Percentiles rank a stretch among this genome's conserved stretches.
Evolutionary conservation across 495 filamentous ascomycete species (phyloP).

Genomic region (Aeminium ludgeri): DNA sequence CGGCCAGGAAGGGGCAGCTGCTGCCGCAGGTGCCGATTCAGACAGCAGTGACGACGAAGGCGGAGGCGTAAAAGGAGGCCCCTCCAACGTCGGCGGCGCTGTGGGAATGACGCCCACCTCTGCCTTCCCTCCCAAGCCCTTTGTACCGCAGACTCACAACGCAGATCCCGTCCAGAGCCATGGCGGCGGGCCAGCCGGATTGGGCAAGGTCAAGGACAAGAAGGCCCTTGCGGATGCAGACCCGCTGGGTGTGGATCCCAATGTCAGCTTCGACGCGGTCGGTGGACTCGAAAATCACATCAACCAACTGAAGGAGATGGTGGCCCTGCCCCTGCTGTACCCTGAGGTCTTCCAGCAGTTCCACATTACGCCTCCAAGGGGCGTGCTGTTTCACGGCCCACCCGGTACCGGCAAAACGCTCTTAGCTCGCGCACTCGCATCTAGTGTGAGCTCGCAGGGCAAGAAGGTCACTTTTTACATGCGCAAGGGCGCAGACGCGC

Average conservation of each 20-base stretch:
- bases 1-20: conserved; percentile 55
- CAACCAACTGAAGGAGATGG: conserved; percentile 95
- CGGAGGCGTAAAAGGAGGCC: conserved; percentile 20
- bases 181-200: conserved; percentile 59
- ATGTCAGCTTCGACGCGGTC: conserved; percentile 80
- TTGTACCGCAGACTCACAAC: conserved; percentile 46
- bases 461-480: conserved; percentile 97
- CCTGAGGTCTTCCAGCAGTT: conserved; percentile 88
- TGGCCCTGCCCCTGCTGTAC: conserved; percentile 79
- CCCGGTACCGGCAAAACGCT: conserved; percentile 96
- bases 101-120: conserved; percentile 64
- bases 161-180: conserved; percentile 44
- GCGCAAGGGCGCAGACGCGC: conserved; percentile 90
- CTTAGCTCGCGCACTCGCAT: conserved; percentile 76
- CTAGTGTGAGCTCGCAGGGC: conserved; percentile 60
- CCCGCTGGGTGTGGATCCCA: conserved; percentile 78
- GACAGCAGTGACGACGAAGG: conserved; percentile 93
- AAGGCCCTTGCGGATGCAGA: conserved; percentile 77
- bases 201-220: conserved; percentile 78
- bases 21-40: conserved; percentile 66
- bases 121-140: conserved; percentile 37
- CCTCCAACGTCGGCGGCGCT: conserved; percentile 37
- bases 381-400: conserved; percentile 91
- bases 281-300: conserved; percentile 85
- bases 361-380: conserved; percentile 80